These are phyloP conservation scores for Moricandia arvensis DNA, from an alignment of 345 rosid species.

Conservation along the genomic window DNA sequence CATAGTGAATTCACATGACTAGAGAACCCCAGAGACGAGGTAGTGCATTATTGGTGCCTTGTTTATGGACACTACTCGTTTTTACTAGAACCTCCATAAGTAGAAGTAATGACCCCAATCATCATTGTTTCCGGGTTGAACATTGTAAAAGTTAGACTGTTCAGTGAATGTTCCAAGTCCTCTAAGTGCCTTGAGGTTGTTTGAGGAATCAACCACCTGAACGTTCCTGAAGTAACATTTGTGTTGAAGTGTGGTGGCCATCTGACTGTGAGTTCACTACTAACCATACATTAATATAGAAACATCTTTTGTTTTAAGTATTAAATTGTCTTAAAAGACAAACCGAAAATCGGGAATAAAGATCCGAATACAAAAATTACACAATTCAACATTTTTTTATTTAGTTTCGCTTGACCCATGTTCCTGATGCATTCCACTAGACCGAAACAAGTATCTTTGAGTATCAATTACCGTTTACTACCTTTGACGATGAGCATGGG, in stretches of 20 bases:
- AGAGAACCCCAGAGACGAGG: conserved; percentile 4
- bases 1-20: conserved; percentile 34
- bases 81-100: conserved; percentile 94
- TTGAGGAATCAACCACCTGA: conserved; percentile 82
- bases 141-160: conserved; percentile 91
- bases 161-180: conserved; percentile 89
- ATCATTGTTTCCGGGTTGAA: conserved; percentile 78
- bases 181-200: conserved; percentile 91
- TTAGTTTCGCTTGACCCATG: no score
- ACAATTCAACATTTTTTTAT: no score
- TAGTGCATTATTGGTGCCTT: conserved; percentile 14
- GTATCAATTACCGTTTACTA: no score
- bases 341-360: no score
- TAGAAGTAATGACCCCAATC: conserved; percentile 99
- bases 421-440: no score
- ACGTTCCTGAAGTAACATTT: conserved; percentile 92
- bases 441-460: no score
- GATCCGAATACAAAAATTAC: no score
- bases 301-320: no score
- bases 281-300: no score
- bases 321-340: no score
- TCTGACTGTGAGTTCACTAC: conserved; percentile 52
- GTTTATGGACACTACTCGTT: conserved; percentile 67
- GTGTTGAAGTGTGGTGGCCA: conserved; percentile 87
- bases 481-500: no score